Evolutionary conservation across 2,329 filamentous ascomycete species (phyloP).

Genomic region (Talaromyces sp.): DNA sequence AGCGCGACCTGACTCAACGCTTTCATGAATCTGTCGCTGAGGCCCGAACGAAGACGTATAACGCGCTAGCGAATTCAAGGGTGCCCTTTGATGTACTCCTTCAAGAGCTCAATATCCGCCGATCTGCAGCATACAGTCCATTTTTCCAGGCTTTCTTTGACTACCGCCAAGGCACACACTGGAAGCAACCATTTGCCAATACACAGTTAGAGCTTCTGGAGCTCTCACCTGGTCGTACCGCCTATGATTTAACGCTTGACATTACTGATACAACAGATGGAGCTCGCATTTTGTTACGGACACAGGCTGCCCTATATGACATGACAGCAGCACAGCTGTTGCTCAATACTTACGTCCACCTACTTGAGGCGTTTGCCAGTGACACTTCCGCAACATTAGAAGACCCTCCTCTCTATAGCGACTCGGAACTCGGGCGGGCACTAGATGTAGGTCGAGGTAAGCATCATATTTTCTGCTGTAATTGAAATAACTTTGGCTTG

Average conservation of each 20-base stretch:
- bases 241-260: not conserved
- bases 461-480: too few relatives aligned
- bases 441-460: not conserved
- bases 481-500: too few relatives aligned
- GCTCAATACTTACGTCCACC: not conserved
- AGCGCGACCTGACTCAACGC: not conserved
- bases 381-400: not conserved
- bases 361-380: not conserved
- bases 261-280: not conserved
- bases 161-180: not conserved
- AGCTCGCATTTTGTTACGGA: not conserved
- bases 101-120: not conserved
- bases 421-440: not conserved
- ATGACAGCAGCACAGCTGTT: not conserved
- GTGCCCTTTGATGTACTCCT: not conserved
- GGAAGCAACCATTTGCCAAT: not conserved
- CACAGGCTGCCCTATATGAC: not conserved
- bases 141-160: constrained; percentile 1
- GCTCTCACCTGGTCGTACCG: not conserved
- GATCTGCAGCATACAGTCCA: not conserved
- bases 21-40: not conserved
- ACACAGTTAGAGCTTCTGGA: not conserved
- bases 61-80: constrained; percentile 17
- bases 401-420: not conserved
- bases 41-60: not conserved